Evolutionary conservation across 2,329 filamentous ascomycete genomes (phyloP).

Genomic region (Thermochaetoides dissita): DNA sequence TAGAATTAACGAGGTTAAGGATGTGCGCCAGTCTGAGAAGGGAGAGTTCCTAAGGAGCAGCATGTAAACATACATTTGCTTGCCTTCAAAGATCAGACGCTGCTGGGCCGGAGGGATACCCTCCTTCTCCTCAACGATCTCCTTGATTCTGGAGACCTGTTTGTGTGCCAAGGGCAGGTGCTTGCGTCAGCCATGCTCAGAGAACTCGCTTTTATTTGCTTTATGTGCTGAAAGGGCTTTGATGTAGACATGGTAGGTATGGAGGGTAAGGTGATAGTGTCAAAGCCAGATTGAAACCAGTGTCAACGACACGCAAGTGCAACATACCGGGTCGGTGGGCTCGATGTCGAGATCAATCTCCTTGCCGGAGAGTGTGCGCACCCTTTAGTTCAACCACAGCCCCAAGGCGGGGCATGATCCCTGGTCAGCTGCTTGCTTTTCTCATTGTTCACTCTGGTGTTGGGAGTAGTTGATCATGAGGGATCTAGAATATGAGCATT

Average conservation of each 20-base stretch:
- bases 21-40: background rate
- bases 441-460: background rate
- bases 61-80: constrained; percentile 65
- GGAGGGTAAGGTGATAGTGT: background rate
- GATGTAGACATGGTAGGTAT: background rate
- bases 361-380: constrained; percentile 94
- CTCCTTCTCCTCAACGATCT: constrained; percentile 97
- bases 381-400: constrained; percentile 37
- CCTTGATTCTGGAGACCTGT: constrained; percentile 84
- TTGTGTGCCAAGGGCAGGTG: no score
- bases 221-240: no score
- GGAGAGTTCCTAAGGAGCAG: background rate
- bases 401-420: constrained; percentile 1
- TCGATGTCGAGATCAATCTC: constrained; percentile 98
- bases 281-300: background rate
- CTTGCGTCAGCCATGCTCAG: no score
- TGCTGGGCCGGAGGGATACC: constrained; percentile 96
- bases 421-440: background rate
- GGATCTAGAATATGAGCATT: background rate
- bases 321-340: constrained; percentile 72
- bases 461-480: background rate
- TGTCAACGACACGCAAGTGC: background rate
- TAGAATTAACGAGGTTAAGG: constrained; percentile 25
- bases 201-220: no score
- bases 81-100: constrained; percentile 87